Evolutionary conservation across 2,329 filamentous ascomycete species (phyloP).

Genomic region (Peltaster fructicola): DNA sequence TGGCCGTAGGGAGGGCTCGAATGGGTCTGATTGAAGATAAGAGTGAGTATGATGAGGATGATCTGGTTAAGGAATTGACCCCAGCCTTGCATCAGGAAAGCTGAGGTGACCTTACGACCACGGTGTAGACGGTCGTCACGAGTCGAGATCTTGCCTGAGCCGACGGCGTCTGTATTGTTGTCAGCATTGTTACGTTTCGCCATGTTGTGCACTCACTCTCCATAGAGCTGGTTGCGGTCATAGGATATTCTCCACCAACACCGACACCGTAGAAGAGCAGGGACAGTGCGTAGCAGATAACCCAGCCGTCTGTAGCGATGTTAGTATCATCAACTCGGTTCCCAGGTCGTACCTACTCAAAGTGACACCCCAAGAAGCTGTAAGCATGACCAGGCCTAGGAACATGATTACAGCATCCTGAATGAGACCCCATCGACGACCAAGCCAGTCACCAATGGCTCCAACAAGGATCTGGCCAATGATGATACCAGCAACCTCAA

Average conservation of each 20-base stretch:
- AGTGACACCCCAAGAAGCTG: slow-evolving; percentile 71
- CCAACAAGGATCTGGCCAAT: slow-evolving; percentile 80
- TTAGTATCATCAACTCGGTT: slow-evolving; percentile 4
- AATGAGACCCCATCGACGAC: slow-evolving; percentile 86
- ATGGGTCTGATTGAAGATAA: slow-evolving; percentile 71
- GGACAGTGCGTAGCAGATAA: slow-evolving; percentile 91
- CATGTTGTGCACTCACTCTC: too few species aligned
- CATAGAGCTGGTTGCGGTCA: slow-evolving; percentile 91
- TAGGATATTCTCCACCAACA: slow-evolving; percentile 79
- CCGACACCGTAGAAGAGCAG: slow-evolving; percentile 74
- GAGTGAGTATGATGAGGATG: slow-evolving; percentile 65
- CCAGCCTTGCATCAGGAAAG: slow-evolving; percentile 98
- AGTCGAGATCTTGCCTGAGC: slow-evolving; percentile 74
- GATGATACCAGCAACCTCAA: slow-evolving; percentile 91
- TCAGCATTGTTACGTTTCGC: too few species aligned
- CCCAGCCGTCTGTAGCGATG: slow-evolving; percentile 53
- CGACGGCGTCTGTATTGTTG: too few species aligned
- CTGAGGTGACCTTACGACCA: slow-evolving; percentile 85
- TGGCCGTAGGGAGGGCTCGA: slow-evolving; percentile 62
- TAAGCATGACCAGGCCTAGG: slow-evolving; percentile 77
- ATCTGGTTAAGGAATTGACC: slow-evolving; percentile 91
- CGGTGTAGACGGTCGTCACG: slow-evolving; percentile 87
- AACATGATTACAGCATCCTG: slow-evolving; percentile 95
- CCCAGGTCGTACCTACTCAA: slow-evolving; percentile 31
- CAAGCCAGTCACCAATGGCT: slow-evolving; percentile 62